These are phyloP conservation scores for Ceratocystis diversiconidia DNA, from an alignment of 2,329 filamentous ascomycete species.

Conservation along the genomic window DNA sequence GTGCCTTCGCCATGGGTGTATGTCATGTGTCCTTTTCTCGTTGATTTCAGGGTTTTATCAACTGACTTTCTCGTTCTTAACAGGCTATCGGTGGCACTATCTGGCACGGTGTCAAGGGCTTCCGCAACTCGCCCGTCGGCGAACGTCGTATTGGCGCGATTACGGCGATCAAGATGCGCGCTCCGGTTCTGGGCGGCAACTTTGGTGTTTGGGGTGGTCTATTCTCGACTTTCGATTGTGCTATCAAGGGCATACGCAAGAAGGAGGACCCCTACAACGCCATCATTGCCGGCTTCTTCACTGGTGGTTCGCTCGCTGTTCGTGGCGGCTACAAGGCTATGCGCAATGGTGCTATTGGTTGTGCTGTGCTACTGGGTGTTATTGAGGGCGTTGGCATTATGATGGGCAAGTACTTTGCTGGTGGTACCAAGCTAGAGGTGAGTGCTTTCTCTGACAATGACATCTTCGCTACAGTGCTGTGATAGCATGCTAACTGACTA, in stretches of 20 bases:
- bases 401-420: conserved; percentile 86
- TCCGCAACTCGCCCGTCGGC: conserved; percentile 77
- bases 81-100: conserved; percentile 67
- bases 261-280: conserved; percentile 98
- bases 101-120: conserved; percentile 96
- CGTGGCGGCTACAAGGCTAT: conserved; percentile 85
- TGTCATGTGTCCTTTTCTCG: conserved; percentile 24
- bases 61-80: conserved; percentile 18
- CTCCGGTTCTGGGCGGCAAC: conserved; percentile 90
- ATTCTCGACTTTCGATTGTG: conserved; percentile 92
- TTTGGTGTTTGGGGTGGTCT: conserved; percentile 96
- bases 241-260: conserved; percentile 82
- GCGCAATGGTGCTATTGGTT: conserved; percentile 90
- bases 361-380: conserved; percentile 82
- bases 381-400: conserved; percentile 97
- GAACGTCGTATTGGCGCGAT: conserved; percentile 91
- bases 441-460: neutral
- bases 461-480: conserved; percentile 21
- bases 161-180: conserved; percentile 94
- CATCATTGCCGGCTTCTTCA: conserved; percentile 95
- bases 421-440: conserved; percentile 71
- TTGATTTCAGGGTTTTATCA: conserved; percentile 19
- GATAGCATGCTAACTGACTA: neutral
- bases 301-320: conserved; percentile 79
- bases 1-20: conserved; percentile 94